Conservation (phyloP, 2,329 filamentous ascomycete species). For the Diaporthe sp. region DNA sequence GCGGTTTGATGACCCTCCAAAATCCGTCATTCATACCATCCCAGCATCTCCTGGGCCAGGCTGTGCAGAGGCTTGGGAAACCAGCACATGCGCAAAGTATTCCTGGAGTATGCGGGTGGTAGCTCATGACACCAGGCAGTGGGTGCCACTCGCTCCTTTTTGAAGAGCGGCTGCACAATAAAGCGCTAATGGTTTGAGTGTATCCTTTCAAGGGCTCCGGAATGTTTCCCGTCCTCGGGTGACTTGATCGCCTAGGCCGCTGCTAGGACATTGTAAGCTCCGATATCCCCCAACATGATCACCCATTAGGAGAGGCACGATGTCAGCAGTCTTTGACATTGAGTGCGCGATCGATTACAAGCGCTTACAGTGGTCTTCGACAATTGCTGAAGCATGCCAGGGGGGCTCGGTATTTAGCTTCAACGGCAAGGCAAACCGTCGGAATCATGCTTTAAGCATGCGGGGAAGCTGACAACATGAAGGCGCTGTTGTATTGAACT, state of each 20-base stretch:
- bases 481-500: neutral
- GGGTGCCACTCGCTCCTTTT: neutral
- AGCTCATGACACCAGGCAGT: no score
- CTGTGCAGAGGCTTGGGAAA: neutral
- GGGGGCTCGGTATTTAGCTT: neutral
- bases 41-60: neutral
- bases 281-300: neutral
- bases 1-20: neutral
- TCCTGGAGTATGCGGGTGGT: neutral
- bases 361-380: neutral
- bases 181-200: no score
- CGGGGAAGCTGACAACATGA: constrained; percentile 1
- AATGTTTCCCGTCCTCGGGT: neutral
- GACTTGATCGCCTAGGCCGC: neutral
- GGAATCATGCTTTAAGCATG: neutral
- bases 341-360: neutral
- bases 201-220: neutral
- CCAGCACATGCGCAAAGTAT: no score
- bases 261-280: neutral
- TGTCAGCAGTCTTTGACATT: neutral
- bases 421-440: neutral
- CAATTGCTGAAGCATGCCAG: neutral
- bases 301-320: neutral
- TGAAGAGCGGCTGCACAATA: neutral
- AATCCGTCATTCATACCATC: neutral